phyloP scores from a whole-genome alignment of 176 grass and related monocot species.

The Eragrostis curvula region DNA sequence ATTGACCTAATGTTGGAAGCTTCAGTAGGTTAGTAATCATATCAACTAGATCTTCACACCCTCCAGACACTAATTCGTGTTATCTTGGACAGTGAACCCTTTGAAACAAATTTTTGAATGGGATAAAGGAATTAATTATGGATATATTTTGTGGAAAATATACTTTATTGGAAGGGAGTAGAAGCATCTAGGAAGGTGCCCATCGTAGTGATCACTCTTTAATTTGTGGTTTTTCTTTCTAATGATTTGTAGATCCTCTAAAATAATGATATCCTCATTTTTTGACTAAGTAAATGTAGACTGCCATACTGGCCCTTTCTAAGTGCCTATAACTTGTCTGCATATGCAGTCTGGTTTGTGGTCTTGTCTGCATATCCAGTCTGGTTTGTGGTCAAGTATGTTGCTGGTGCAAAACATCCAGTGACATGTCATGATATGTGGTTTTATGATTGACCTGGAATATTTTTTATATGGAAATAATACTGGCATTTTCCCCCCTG shows the following conservation, averaged over 20 bases:
- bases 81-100: background rate
- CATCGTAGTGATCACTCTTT: background rate
- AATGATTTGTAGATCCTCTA: background rate
- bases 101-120: background rate
- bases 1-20: constrained; percentile 2
- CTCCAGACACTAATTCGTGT: background rate
- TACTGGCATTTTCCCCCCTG: too few species aligned
- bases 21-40: constrained; percentile 14
- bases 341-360: too few species aligned
- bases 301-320: background rate
- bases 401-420: constrained; percentile 7
- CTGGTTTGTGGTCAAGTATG: background rate
- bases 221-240: background rate
- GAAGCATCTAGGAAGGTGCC: background rate
- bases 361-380: too few species aligned
- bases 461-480: background rate
- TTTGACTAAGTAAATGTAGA: constrained; percentile 15
- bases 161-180: background rate
- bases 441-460: background rate
- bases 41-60: background rate
- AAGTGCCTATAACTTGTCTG: background rate
- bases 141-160: background rate
- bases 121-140: background rate
- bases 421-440: constrained; percentile 6
- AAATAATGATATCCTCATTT: background rate